These are phyloP conservation scores for Didymella arachidicola DNA, from an alignment of 2,329 filamentous ascomycete genomes.

Conservation along the genomic window DNA sequence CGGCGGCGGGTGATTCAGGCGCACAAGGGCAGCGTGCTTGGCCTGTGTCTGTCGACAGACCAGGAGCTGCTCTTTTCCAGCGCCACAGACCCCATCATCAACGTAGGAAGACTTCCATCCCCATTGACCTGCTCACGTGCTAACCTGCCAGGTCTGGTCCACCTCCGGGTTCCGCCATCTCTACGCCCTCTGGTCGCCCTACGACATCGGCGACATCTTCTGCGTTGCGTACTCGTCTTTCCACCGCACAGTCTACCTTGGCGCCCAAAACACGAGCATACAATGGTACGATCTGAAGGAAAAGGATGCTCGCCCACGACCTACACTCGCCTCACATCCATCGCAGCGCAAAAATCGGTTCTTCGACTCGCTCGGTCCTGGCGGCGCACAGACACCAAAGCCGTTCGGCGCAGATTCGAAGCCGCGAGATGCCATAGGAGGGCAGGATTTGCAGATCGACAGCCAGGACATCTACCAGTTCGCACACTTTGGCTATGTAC, in stretches of 20 bases:
- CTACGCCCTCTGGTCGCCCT: conserved; percentile 89
- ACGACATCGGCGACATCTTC: conserved; percentile 95
- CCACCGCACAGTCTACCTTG: conserved; percentile 84
- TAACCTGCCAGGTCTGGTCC: conserved; percentile 71
- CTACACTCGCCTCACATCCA: conserved; percentile 73
- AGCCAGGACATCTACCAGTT: conserved; percentile 83
- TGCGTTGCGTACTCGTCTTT: conserved; percentile 86
- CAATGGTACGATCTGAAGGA: conserved; percentile 87
- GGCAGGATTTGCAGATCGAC: conserved; percentile 79
- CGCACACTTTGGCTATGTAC: conserved; percentile 94
- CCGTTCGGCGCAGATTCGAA: conserved; percentile 65
- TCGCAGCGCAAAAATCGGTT: conserved; percentile 83
- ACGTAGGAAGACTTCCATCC: conserved; percentile 58
- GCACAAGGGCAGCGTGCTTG: conserved; percentile 90
- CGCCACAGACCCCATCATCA: conserved; percentile 91
- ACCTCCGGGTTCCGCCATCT: conserved; percentile 76
- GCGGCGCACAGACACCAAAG: conserved; percentile 78
- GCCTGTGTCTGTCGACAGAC: conserved; percentile 80
- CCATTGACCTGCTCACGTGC: conserved; percentile 1
- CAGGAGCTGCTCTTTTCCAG: conserved; percentile 84
- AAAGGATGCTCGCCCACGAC: conserved; percentile 65
- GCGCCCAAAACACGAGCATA: conserved; percentile 91
- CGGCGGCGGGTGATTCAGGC: conserved; percentile 80
- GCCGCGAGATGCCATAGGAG: conserved; percentile 61
- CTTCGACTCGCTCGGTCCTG: conserved; percentile 89